Conservation (phyloP, 2,329 filamentous ascomycete species). For the Trichoderma harzianum region DNA sequence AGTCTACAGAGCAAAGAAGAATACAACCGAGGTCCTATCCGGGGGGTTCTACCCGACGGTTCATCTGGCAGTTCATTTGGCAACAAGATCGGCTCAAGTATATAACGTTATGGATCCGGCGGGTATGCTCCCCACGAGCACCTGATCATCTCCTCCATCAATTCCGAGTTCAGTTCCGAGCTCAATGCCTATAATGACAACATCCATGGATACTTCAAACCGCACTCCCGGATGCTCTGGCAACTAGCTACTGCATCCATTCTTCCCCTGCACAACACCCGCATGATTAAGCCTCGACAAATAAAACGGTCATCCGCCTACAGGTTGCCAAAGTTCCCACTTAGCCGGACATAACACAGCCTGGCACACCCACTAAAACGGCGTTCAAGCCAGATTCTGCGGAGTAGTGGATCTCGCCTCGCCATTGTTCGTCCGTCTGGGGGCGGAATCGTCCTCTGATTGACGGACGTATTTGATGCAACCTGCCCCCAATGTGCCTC, state of each 20-base stretch:
- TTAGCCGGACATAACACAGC: not conserved
- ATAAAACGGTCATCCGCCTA: not conserved
- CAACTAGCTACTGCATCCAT: not conserved
- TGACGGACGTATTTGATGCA: not conserved
- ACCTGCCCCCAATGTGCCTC: not conserved
- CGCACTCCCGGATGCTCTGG: not conserved
- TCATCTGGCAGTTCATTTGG: not conserved
- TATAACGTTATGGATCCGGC: not conserved
- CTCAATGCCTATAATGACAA: fast-evolving
- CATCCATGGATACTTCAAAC: not conserved
- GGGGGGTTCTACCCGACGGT: not conserved
- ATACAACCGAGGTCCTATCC: not conserved
- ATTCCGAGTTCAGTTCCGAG: not conserved
- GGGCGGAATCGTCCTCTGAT: not conserved
- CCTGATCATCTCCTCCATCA: not conserved
- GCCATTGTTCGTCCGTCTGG: not conserved
- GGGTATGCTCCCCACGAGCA: not conserved
- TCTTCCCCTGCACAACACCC: not conserved
- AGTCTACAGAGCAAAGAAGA: not conserved
- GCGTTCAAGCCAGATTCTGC: not conserved
- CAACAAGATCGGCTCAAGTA: not conserved
- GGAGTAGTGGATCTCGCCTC: not conserved
- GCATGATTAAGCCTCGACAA: not conserved
- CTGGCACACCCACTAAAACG: not conserved
- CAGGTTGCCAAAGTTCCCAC: not conserved